Percentiles rank a stretch among this genome's conserved stretches.
Conservation (phyloP, 345 rosid genomes). For the Eucalyptus tenuipes region DNA sequence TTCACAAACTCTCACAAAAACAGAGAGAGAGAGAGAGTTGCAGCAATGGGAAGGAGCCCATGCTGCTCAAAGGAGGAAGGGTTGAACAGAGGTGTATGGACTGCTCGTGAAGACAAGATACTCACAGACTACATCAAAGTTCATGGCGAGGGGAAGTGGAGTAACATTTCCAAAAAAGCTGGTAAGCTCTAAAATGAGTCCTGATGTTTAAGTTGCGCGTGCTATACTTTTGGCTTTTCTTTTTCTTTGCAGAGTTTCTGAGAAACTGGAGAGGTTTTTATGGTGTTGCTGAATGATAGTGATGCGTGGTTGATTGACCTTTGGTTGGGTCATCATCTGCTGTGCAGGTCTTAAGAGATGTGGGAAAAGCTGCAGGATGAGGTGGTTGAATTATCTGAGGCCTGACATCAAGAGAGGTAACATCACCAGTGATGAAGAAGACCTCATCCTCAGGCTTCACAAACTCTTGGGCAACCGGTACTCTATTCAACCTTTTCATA, state of each 20-base stretch:
- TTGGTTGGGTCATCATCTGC: background rate
- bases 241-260: background rate
- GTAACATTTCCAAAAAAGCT: conserved; percentile 6
- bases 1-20: background rate
- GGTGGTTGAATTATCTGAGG: conserved; percentile 19
- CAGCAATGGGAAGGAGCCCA: conserved; percentile 9
- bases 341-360: conserved; percentile 12
- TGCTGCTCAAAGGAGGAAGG: conserved; percentile 9
- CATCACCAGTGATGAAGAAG: conserved; percentile 11
- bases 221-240: background rate
- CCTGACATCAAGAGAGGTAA: conserved; percentile 27
- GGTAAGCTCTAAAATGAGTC: background rate
- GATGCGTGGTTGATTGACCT: background rate
- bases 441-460: conserved; percentile 23
- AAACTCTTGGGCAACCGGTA: conserved; percentile 23
- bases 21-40: background rate
- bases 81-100: conserved; percentile 16
- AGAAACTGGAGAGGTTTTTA: background rate
- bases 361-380: conserved; percentile 22
- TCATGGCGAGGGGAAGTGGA: conserved; percentile 21
- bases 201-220: background rate
- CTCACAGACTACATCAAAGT: conserved; percentile 9
- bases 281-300: background rate
- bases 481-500: background rate
- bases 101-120: conserved; percentile 10